Base-by-base conservation (phyloP, 176 grass and related monocot genomes). In the Carex cristatella region DNA sequence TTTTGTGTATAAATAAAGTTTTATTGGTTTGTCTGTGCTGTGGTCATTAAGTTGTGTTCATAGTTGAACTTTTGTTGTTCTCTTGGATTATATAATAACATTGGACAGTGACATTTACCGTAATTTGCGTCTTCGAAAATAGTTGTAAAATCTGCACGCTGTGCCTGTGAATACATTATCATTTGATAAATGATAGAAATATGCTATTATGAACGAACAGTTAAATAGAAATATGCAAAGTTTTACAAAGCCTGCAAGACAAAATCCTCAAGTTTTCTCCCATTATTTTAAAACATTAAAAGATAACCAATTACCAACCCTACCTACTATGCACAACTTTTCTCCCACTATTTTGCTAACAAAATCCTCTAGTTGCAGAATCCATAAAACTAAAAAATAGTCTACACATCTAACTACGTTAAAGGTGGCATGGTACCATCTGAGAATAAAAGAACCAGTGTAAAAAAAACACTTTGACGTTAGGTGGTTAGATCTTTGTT, bases 381-480 rank as follows among this genome's bases (percentile, higher is more conserved):
- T 46, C 69, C 23, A 55, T 54, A 15, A 15, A 76, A 76, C 74
- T 58, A 58, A 55, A 14, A 79, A 32, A 78, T 23, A 37, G 35
- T 33, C 51, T 79, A 58, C 74, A 79, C 74, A 79, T 79, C 74
- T 79, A 79, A 79, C 73, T 78, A 78, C 2, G 9, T 48, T 72
- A n/a, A 48, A 72, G 42, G 9, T 23, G 73, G 46, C 7, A 78
- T 31, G 9, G 33, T 56, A 27, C 73, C 13, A 32, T 57, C 73
- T 32, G 12, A 31, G 72, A 74, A 76, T 13, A 76, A 23, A 53
- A 16, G 19, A 58, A 33, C 74, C 18, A 30, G 5, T 79, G 28
- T 58, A 35, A 79, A 79, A 79, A 79, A 79, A 79, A 18, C 53
- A 79, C 30, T 79, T 74, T 18, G 53, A 35, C 23, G 12, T 16